Evolutionary conservation across 75 land plant species (phyloP).

Genomic region (Sequoiadendron giganteum): DNA sequence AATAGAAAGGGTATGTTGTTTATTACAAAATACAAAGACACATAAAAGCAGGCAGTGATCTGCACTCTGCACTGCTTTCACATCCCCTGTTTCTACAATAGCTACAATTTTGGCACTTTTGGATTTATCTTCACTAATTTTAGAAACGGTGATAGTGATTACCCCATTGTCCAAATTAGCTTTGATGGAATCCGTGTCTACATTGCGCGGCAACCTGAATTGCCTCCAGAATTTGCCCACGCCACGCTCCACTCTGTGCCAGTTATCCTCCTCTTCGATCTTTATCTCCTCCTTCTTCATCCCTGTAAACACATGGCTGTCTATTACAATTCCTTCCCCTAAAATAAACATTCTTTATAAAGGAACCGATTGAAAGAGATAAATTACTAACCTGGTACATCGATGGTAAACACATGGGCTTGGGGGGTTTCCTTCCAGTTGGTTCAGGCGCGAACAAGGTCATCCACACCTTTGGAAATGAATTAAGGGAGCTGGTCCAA

Average conservation of each 20-base stretch:
- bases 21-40: too few species aligned
- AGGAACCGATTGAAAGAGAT: neutral
- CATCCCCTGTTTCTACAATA: neutral
- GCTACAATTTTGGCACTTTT: neutral
- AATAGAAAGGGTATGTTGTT: too few species aligned
- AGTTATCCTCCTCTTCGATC: constrained; percentile 22
- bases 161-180: constrained; percentile 26
- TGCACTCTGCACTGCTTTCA: too few species aligned
- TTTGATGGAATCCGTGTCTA: constrained; percentile 18
- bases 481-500: constrained; percentile 16
- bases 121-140: neutral
- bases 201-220: constrained; percentile 21
- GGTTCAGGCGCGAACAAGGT: constrained; percentile 25
- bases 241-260: constrained; percentile 27
- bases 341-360: neutral
- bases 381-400: constrained; percentile 38
- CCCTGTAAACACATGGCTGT: neutral
- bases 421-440: constrained; percentile 63
- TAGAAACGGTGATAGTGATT: constrained; percentile 21
- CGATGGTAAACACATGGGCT: constrained; percentile 45
- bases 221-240: constrained; percentile 18
- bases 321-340: neutral
- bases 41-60: too few species aligned
- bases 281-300: constrained; percentile 32
- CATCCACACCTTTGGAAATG: constrained; percentile 16